Evolutionary conservation across 257 asterid genomes (phyloP).

Genomic region (Solanum habrochaites): DNA sequence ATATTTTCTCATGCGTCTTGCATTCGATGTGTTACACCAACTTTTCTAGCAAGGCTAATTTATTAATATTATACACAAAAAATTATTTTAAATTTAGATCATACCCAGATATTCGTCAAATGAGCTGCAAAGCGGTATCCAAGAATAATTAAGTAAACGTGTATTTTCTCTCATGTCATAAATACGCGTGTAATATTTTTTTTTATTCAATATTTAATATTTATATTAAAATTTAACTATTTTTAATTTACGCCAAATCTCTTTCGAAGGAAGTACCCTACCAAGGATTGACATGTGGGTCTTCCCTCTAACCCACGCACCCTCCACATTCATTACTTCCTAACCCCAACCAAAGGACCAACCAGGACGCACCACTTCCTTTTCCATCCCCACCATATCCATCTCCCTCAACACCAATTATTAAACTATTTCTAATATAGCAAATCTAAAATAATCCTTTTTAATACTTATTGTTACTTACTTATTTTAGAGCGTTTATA

Average conservation of each 20-base stretch:
- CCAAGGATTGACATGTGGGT: background rate
- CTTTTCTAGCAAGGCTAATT: too few relatives aligned
- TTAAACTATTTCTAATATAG: background rate
- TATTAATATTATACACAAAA: too few relatives aligned
- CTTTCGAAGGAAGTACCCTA: background rate
- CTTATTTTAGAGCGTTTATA: background rate
- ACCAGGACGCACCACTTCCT: background rate
- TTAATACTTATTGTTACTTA: background rate
- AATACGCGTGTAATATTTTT: too few relatives aligned
- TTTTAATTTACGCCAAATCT: background rate
- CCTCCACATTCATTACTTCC: background rate
- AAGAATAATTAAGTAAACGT: background rate
- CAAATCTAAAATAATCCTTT: background rate
- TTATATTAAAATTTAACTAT: too few relatives aligned
- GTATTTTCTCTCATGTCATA: too few relatives aligned
- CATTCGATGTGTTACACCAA: background rate
- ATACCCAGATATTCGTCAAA: background rate
- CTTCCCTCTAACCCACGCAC: background rate
- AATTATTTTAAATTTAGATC: background rate
- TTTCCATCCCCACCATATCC: background rate
- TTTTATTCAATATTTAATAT: too few relatives aligned
- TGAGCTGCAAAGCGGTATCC: too few relatives aligned
- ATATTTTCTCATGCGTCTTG: too few relatives aligned
- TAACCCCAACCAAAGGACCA: background rate
- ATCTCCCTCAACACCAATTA: background rate